These are phyloP conservation scores for Microascus cirrosus DNA, from an alignment of 2,329 filamentous ascomycete species.

Conservation along the genomic window DNA sequence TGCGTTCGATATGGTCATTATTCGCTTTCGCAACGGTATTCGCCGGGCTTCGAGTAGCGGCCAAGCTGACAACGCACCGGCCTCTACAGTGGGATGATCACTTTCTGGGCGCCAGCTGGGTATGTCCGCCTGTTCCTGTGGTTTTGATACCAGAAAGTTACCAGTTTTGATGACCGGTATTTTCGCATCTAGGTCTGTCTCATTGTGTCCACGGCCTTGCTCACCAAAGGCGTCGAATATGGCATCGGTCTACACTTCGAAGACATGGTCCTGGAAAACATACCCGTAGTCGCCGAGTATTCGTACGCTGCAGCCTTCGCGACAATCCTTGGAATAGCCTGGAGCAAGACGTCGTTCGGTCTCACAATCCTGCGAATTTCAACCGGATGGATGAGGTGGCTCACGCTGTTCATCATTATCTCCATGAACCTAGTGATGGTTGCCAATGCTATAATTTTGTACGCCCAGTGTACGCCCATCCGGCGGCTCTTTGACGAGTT, in stretches of 20 bases:
- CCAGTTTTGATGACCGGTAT: not conserved
- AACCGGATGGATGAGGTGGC: conserved; percentile 13
- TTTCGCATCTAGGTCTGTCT: not conserved
- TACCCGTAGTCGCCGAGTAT: conserved; percentile 1
- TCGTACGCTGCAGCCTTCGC: conserved; percentile 4
- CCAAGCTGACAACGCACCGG: conserved; percentile 8
- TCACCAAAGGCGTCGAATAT: conserved; percentile 4
- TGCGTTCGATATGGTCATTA: not conserved
- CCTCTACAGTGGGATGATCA: conserved; percentile 12
- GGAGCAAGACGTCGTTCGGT: conserved; percentile 25
- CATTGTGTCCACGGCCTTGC: conserved; percentile 7
- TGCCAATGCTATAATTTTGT: not conserved
- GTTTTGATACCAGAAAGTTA: not conserved
- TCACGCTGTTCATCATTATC: conserved; percentile 21
- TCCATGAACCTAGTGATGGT: conserved; percentile 15
- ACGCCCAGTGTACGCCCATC: conserved; percentile 1
- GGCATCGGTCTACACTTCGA: not conserved
- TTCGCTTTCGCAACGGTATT: conserved; percentile 6
- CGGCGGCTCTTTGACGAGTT: not conserved
- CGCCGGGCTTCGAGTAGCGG: conserved; percentile 10
- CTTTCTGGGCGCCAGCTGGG: conserved; percentile 11
- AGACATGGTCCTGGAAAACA: conserved; percentile 2
- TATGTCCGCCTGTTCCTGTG: conserved; percentile 3
- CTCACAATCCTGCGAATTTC: conserved; percentile 21
- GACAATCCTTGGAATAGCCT: conserved; percentile 18